Evolutionary conservation across 1,139 yeast genomes (phyloP), one percentile per base, ranked within the genome.

Genomic region (Geotrichum phurueaensis): DNA sequence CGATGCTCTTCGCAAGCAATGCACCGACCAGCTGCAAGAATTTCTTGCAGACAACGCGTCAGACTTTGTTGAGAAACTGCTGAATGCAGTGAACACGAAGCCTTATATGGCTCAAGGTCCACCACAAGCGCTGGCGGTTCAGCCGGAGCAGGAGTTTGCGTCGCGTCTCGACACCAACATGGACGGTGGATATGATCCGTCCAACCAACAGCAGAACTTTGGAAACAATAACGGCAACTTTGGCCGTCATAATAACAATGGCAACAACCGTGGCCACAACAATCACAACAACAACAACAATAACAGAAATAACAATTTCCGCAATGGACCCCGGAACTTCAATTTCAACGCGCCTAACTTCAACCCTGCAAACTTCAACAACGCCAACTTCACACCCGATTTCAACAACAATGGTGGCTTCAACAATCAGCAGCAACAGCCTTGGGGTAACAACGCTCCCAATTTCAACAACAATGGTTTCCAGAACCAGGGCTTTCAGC

Each of bases 21-120:
- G 77, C 62, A 58, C 71, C 25, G 72, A 68, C 3, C 77, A 78
- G 64, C 69, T 79, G 58, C 68, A 68, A 10, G 80, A 77, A 60
- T 74, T 75, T 57, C 64, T 75, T 54, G 70, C 68, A 51, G 67
- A 64, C 7, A 60, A 67, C 33, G 70, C 73, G 12, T 62, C 56
- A 27, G 60, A 59, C 10, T 70, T 70, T 61, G 72, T 68, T 23
- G 62, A 63, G 25, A 62, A 64, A 60, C 50, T 69, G 58, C 60
- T 69, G 25, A 59, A 53, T 27, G 65, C 66, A 47, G 62, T 67
- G 48, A 65, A 60, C 29, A 49, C 62, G 31, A 59, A 61, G 52
- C 47, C 58, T 4, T 61, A 51, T 49, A 48, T 59, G 27, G 22
- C 47, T 27, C 9, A 10, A 4, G 6, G 29, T 23, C 47, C 49